Base-by-base conservation (phyloP, 768 basidiomycete genomes). In the Lactifluus piperatus region DNA sequence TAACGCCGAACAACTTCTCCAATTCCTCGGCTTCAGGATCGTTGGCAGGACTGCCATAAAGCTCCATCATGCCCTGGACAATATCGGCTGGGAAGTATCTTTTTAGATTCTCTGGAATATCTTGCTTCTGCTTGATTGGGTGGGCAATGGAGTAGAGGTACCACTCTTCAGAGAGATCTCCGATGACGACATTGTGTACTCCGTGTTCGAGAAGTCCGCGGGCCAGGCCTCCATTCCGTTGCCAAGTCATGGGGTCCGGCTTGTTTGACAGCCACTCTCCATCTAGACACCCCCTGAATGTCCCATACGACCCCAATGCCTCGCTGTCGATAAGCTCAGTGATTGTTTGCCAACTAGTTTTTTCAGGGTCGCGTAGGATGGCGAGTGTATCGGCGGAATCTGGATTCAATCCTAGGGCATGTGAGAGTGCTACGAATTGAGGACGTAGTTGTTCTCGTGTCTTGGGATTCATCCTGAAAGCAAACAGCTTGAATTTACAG, bases 121-220 rank as follows among this genome's bases (percentile, higher is more conserved):
- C 87, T 24, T 63, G 63, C 22, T 75, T 70, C 9, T 73, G 70
- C 11, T 68, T 52, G 49, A 88, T 77, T 0, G 82, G 79, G 67
- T 87, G 81, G 4, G 85, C 81, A 63, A 88, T 82, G 14, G 85
- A 79, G 64, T 88, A 89, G 51, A 88, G 76, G 68, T 82, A 86
- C 86, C 87, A 89, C 68, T 90, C 87, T 64, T 89, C 85, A 16
- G 73, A 76, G 51, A 88, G 75, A 55, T 87, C 84, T 9, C 88
- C 88, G n/a, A 85, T 71, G 51, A 83, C 73, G 57, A 90, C 73
- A 66, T 78, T 81, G 41, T 73, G 76, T 46, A 88, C 75, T 2
- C 88, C 86, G 20, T 80, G 82, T 20, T 74, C 78, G 46, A 67
- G 70, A 13, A 89, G 75, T 1, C 74, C 77, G 10, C 70, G 70